phyloP scores from a whole-genome alignment of 192 early-diverging fungal genomes.

The Coemansia aciculifera region DNA sequence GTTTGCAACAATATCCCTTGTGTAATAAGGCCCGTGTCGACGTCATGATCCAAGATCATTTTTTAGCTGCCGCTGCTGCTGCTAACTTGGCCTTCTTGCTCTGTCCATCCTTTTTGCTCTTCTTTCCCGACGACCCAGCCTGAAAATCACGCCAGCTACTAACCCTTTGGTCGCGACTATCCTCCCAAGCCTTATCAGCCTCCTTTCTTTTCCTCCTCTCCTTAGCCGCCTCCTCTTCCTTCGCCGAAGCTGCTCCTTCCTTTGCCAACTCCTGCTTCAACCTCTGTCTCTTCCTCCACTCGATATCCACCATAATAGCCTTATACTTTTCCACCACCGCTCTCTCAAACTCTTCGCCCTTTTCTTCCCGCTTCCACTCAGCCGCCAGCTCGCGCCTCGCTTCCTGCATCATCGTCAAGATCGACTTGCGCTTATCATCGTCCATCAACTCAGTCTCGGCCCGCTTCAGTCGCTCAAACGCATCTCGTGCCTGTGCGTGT shows the following conservation, averaged over 20 bases:
- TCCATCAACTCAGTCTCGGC: constrained; percentile 50
- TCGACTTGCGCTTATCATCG: constrained; percentile 33
- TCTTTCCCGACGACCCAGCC: constrained; percentile 2
- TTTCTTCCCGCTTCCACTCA: constrained; percentile 15
- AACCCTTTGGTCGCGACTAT: constrained; percentile 40
- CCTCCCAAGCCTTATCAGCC: constrained; percentile 45
- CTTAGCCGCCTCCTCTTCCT: constrained; percentile 22
- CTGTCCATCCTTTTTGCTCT: constrained; percentile 5
- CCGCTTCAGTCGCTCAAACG: constrained; percentile 42
- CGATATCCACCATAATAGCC: constrained; percentile 42
- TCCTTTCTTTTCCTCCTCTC: constrained; percentile 28
- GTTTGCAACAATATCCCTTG: too few relatives aligned
- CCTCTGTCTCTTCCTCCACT: constrained; percentile 45
- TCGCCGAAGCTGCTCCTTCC: constrained; percentile 25
- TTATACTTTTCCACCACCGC: constrained; percentile 34
- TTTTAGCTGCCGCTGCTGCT: neutral
- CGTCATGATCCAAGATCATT: neutral
- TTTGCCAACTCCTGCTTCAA: constrained; percentile 42
- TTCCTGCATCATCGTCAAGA: constrained; percentile 29
- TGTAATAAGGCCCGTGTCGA: neutral
- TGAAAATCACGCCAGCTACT: constrained; percentile 47
- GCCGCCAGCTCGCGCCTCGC: constrained; percentile 36
- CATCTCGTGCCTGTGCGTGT: constrained; percentile 39
- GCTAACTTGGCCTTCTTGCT: constrained; percentile 2
- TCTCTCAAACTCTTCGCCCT: constrained; percentile 17